phyloP scores from a whole-genome alignment of 2,329 filamentous ascomycete genomes.

The Paraphaeosphaeria sporulosa region DNA sequence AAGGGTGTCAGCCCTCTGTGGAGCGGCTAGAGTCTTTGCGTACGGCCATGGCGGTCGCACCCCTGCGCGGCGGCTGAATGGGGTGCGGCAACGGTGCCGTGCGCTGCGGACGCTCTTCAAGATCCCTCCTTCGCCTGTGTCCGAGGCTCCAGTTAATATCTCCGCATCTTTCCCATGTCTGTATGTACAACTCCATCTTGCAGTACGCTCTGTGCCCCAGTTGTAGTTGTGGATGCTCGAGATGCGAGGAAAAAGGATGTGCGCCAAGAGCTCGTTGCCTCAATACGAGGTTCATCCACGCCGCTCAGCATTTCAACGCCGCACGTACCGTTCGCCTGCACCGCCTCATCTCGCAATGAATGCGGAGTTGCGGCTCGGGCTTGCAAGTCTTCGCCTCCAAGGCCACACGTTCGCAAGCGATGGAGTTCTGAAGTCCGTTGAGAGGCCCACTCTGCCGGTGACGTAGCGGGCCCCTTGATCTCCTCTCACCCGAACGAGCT shows the following conservation, averaged over 20 bases:
- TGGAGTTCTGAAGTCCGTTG: neutral
- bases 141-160: neutral
- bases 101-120: constrained; percentile 2
- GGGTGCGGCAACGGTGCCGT: constrained; percentile 9
- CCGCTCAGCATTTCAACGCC: neutral
- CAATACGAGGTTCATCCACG: constrained; percentile 8
- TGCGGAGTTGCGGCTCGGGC: constrained; percentile 9
- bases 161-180: constrained; percentile 1
- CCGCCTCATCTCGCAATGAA: neutral
- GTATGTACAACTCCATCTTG: neutral
- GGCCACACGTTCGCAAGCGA: neutral
- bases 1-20: constrained; percentile 15
- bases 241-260: neutral
- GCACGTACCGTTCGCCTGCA: neutral
- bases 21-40: constrained; percentile 11
- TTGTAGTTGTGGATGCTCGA: neutral
- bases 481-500: neutral
- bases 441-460: neutral
- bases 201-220: neutral
- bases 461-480: neutral
- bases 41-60: constrained; percentile 8
- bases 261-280: constrained; percentile 3
- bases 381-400: neutral
- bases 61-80: constrained; percentile 13
- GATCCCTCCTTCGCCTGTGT: constrained; percentile 1